phyloP scores from a whole-genome alignment of 345 rosid species.

The Ceriops zippeliana region DNA sequence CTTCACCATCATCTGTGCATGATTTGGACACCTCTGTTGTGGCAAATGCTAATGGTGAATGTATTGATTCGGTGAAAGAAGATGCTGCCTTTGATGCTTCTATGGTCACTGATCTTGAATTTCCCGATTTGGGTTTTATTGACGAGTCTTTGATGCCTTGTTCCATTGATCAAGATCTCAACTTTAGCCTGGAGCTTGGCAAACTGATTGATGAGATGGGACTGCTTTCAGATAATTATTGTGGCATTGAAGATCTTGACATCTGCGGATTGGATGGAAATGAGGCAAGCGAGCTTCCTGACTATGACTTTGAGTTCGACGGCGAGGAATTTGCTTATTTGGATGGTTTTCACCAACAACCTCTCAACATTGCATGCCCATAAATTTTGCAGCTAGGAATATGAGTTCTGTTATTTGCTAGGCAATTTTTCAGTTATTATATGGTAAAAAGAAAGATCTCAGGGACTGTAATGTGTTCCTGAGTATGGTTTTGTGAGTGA shows the following conservation, averaged over 20 bases:
- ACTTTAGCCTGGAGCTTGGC: constrained; percentile 44
- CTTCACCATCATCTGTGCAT: constrained; percentile 50
- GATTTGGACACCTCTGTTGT: constrained; percentile 48
- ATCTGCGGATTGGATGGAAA: constrained; percentile 43
- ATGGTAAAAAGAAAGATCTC: constrained; percentile 10
- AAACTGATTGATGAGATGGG: constrained; percentile 51
- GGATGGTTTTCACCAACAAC: constrained; percentile 23
- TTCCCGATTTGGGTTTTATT: constrained; percentile 45
- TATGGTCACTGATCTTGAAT: constrained; percentile 31
- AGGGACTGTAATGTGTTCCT: constrained; percentile 20
- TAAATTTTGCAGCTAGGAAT: constrained; percentile 82
- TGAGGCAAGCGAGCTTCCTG: constrained; percentile 64
- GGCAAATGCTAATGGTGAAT: constrained; percentile 18
- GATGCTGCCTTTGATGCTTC: constrained; percentile 15
- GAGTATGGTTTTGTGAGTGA: constrained; percentile 28
- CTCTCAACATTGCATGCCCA: constrained; percentile 52
- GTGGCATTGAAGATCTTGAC: constrained; percentile 50
- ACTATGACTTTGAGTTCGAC: constrained; percentile 53
- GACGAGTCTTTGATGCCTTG: constrained; percentile 35
- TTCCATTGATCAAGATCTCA: constrained; percentile 31
- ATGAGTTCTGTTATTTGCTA: not conserved
- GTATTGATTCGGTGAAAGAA: constrained; percentile 10
- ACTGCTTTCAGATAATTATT: constrained; percentile 42
- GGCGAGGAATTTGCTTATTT: constrained; percentile 40
- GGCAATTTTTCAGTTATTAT: not conserved